Percentiles rank a stretch among this genome's conserved stretches.
Evolutionary conservation across 1,139 yeast species (phyloP).

Genomic region (Nakaseomyces sp.): DNA sequence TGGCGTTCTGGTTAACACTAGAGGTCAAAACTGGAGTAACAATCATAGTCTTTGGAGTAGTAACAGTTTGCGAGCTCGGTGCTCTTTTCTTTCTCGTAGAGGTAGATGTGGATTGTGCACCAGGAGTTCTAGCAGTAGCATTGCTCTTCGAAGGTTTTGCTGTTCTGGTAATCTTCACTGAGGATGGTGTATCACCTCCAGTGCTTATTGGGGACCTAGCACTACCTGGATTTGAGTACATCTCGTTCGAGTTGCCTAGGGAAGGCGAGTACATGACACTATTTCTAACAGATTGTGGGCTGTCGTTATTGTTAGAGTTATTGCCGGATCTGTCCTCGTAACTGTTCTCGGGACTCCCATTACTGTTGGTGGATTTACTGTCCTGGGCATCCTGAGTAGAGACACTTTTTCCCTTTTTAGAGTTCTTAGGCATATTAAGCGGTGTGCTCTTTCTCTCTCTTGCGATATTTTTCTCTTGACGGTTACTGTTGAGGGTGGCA

Average conservation of each 20-base stretch:
- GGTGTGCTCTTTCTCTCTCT: background rate
- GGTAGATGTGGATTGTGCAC: background rate
- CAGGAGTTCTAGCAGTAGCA: background rate
- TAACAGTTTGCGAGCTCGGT: background rate
- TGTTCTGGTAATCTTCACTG: background rate
- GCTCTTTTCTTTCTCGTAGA: background rate
- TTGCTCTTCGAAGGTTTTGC: background rate
- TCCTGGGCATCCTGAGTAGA: background rate
- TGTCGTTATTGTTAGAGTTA: background rate
- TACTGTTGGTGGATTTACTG: background rate
- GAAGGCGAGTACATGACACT: background rate
- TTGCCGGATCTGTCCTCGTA: background rate
- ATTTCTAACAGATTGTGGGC: background rate
- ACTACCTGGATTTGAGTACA: constrained; percentile 1
- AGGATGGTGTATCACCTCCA: constrained; percentile 1
- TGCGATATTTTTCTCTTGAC: background rate
- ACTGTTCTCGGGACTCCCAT: background rate
- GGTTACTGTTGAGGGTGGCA: background rate
- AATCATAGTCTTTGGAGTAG: constrained; percentile 6
- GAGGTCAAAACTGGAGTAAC: constrained; percentile 4
- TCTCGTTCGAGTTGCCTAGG: background rate
- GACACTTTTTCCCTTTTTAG: background rate
- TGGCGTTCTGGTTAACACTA: constrained; percentile 1
- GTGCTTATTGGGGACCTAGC: background rate
- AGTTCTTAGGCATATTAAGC: background rate